Conservation (phyloP, 495 filamentous ascomycete species). For the Chaetomium fimeti region DNA sequence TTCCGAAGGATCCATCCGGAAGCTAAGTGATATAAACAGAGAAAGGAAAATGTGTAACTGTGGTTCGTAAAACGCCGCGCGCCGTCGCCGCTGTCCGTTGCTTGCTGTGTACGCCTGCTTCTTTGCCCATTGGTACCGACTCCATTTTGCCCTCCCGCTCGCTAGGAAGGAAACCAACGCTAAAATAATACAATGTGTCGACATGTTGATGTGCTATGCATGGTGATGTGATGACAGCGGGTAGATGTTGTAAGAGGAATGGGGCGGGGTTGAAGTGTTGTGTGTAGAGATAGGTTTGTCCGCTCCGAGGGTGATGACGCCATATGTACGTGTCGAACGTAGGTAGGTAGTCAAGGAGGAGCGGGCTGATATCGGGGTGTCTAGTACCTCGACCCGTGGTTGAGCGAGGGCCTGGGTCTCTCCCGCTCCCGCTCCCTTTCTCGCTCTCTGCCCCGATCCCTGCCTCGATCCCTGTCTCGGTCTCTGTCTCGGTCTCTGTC, state of each 20-base stretch:
- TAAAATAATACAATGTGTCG: slow-evolving; percentile 5
- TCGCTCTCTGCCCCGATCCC: slow-evolving; percentile 21
- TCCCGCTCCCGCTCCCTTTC: slow-evolving; percentile 13
- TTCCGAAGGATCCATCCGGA: background rate
- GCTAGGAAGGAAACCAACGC: background rate
- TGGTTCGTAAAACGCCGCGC: background rate
- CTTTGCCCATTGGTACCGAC: too few species aligned
- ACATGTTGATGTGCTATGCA: background rate
- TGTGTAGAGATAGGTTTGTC: background rate
- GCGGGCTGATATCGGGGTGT: too few species aligned
- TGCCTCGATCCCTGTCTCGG: slow-evolving; percentile 19
- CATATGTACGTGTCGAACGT: background rate
- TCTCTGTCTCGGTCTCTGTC: slow-evolving; percentile 19
- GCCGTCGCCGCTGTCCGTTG: background rate
- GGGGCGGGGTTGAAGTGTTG: background rate
- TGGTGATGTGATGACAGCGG: background rate
- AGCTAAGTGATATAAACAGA: slow-evolving; percentile 2
- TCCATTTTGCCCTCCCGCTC: background rate
- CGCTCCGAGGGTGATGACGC: background rate
- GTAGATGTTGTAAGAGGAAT: background rate
- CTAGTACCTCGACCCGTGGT: slow-evolving; percentile 2
- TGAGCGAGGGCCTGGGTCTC: slow-evolving; percentile 1
- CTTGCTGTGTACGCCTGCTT: background rate
- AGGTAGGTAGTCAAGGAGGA: background rate
- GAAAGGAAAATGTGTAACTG: background rate